These are phyloP conservation scores for Fusarium lateritium DNA, from an alignment of 2,329 filamentous ascomycete genomes.

Conservation along the genomic window DNA sequence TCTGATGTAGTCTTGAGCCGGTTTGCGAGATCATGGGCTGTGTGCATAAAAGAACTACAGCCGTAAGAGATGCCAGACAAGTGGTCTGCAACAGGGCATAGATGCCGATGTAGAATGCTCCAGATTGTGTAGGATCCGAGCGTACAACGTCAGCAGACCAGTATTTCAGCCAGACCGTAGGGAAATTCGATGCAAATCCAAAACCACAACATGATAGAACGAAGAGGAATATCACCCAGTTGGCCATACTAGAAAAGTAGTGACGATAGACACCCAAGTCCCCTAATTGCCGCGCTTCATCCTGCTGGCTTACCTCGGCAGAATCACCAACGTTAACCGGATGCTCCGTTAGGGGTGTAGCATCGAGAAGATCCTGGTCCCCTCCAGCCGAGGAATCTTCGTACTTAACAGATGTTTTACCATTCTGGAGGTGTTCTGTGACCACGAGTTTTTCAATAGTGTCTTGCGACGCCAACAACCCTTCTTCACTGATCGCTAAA, in stretches of 20 bases:
- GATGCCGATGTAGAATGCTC: constrained; percentile 26
- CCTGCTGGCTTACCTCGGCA: not conserved
- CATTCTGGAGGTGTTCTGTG: too few relatives aligned
- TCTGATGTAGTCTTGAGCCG: constrained; percentile 15
- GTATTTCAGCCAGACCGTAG: constrained; percentile 42
- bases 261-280: constrained; percentile 20
- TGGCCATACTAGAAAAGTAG: constrained; percentile 14
- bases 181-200: constrained; percentile 14
- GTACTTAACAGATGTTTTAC: not conserved
- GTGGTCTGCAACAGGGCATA: constrained; percentile 18
- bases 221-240: constrained; percentile 4
- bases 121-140: not conserved
- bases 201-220: constrained; percentile 7
- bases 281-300: constrained; percentile 13
- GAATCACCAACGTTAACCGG: not conserved
- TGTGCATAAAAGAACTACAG: constrained; percentile 8
- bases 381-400: not conserved
- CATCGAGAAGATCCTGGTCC: not conserved
- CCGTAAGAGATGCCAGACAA: constrained; percentile 12
- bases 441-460: not conserved
- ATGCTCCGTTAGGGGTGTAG: not conserved
- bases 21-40: constrained; percentile 17
- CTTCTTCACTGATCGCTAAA: not conserved
- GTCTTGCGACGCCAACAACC: not conserved
- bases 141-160: constrained; percentile 25